Conservation (phyloP, 805 yeast genomes). For the Kuraishia cidri region DNA sequence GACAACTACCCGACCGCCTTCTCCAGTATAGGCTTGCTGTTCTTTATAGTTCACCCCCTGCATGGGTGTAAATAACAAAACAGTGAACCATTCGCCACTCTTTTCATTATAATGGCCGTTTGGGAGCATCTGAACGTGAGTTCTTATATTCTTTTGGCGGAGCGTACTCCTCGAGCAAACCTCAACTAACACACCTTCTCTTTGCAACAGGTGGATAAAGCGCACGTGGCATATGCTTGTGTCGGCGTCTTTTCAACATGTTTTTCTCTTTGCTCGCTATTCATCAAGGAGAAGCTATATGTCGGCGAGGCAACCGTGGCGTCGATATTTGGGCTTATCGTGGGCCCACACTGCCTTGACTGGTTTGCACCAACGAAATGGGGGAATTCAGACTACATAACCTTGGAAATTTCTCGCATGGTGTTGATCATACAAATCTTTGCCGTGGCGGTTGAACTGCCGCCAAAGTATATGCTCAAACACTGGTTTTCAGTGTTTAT, state of each 20-base stretch:
- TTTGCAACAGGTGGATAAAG: constrained; percentile 18
- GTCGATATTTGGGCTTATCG: constrained; percentile 48
- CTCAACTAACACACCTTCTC: not conserved
- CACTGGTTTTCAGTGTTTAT: constrained; percentile 52
- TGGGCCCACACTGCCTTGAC: constrained; percentile 48
- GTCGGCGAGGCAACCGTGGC: constrained; percentile 66
- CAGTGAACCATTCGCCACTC: too few species aligned
- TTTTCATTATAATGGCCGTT: too few species aligned
- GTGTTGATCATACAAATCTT: constrained; percentile 65
- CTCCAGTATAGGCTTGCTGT: too few species aligned
- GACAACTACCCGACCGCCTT: too few species aligned
- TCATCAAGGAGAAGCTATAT: constrained; percentile 49
- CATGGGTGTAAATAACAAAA: too few species aligned
- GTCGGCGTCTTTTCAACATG: constrained; percentile 51
- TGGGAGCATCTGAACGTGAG: constrained; percentile 4
- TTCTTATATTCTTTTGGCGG: too few species aligned
- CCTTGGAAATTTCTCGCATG: constrained; percentile 51
- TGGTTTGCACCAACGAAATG: constrained; percentile 52
- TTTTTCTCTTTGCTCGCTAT: constrained; percentile 49
- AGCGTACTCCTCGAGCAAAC: too few species aligned
- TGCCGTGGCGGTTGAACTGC: constrained; percentile 67
- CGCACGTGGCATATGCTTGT: constrained; percentile 40
- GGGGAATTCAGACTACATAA: constrained; percentile 47
- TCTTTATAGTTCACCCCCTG: too few species aligned
- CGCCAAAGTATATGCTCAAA: constrained; percentile 52